phyloP scores from a whole-genome alignment of 768 basidiomycete species.

The Paxillus involutus region DNA sequence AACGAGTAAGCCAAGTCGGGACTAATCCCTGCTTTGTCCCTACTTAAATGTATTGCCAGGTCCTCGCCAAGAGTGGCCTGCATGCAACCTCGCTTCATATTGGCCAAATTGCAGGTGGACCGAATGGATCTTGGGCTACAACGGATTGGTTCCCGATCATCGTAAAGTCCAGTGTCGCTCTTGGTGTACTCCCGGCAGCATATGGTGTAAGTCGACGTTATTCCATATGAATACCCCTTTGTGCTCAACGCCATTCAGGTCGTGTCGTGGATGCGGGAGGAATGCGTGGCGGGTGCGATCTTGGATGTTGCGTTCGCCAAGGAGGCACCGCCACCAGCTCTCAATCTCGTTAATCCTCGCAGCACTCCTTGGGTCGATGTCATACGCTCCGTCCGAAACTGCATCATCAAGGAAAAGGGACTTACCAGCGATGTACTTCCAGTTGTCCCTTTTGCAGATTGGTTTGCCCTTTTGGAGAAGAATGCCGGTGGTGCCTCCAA shows the following conservation, averaged over 20 bases:
- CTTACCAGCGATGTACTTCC: constrained; percentile 19
- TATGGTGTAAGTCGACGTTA: constrained; percentile 30
- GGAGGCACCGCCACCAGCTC: constrained; percentile 15
- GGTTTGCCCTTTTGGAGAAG: constrained; percentile 31
- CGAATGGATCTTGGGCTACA: constrained; percentile 41
- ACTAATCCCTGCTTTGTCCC: neutral
- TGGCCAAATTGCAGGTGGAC: constrained; percentile 46
- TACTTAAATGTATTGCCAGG: constrained; percentile 13
- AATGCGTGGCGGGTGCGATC: constrained; percentile 36
- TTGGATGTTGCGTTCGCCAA: constrained; percentile 26
- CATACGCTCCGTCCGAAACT: constrained; percentile 23
- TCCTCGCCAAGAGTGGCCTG: constrained; percentile 40
- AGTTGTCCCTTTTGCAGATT: constrained; percentile 34
- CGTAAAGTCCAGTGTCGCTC: constrained; percentile 32
- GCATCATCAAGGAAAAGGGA: constrained; percentile 12
- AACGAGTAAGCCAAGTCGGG: constrained; percentile 28
- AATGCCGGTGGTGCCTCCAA: constrained; percentile 16
- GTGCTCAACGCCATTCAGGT: constrained; percentile 18
- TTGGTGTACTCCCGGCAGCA: constrained; percentile 29
- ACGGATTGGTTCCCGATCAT: constrained; percentile 49
- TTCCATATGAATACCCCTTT: neutral
- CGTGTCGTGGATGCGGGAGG: constrained; percentile 44
- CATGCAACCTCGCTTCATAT: constrained; percentile 39
- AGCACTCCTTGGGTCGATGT: constrained; percentile 32
- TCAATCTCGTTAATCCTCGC: constrained; percentile 42